Evolutionary conservation across 1,139 yeast genomes (phyloP), one percentile per base, ranked within the genome.

Genomic region (Kluyveromyces sp.): DNA sequence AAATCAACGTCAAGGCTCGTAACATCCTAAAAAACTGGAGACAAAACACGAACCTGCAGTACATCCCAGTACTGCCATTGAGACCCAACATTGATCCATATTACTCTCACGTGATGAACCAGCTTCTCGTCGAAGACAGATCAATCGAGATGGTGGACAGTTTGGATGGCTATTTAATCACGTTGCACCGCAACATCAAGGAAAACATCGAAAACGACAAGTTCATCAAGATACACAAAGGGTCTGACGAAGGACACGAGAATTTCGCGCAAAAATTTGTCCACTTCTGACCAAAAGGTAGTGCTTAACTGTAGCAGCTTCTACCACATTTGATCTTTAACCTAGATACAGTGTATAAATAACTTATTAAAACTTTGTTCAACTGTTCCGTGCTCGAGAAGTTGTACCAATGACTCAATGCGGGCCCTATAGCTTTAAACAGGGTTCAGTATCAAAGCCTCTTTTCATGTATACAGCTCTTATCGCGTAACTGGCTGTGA

Each of bases 81-180:
- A 58, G 65, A 45, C 65, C 66, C 8, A 54, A 55, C 41, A 45
- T 56, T 13, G 65, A 58, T 36, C 52, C 47, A n/a, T 51, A 60
- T 36, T 63, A 60, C 46, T 49, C 58, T 33, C 48, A 46, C 16
- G 57, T 56, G 3, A 51, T 61, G 51, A 40, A 72, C 42, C 80
- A 79, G 38, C 58, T 75, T 43, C 67, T 92, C 58, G 77, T 82
- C 22, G 97, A 92, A 56, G 98, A 92, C 58, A 73, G 80, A 46
- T 73, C 81, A 1, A 69, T 76, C 32, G 77, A 74, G 42, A 64
- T 70, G 49, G 59, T 69, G 2, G 69, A 68, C 56, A 71, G 77
- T 17, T 80, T 75, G 56, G 65, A 76, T 3, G 92, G 81, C 43
- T 83, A 76, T 54, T 64, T 84, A 50, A 64, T 78, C 3, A 72